Conservation (phyloP, 495 filamentous ascomycete genomes). For the Daldinia grandis region DNA sequence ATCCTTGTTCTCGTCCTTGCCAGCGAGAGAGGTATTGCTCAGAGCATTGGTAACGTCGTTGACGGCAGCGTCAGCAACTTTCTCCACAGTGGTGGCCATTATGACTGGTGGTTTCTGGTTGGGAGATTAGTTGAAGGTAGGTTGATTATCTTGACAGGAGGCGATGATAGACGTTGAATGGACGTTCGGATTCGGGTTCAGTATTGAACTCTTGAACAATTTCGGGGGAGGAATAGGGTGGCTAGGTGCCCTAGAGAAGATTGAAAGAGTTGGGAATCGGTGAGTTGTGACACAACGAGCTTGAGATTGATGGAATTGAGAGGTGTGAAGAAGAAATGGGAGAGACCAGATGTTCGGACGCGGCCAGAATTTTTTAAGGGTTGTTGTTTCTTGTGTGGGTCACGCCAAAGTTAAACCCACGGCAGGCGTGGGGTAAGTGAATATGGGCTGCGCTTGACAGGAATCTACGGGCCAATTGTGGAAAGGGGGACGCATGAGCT, state of each 20-base stretch:
- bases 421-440: conserved; percentile 43
- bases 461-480: conserved; percentile 23
- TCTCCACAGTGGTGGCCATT: conserved; percentile 71
- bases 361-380: conserved; percentile 59
- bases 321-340: conserved; percentile 57
- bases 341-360: conserved; percentile 49
- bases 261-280: conserved; percentile 50
- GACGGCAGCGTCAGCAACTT: conserved; percentile 68
- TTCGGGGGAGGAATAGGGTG: conserved; percentile 76
- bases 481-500: neutral
- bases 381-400: conserved; percentile 59
- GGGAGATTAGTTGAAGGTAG: conserved; percentile 50
- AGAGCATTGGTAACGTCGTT: conserved; percentile 87
- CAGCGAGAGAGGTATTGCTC: conserved; percentile 73
- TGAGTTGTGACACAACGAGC: conserved; percentile 50
- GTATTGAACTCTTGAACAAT: conserved; percentile 63
- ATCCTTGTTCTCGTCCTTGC: conserved; percentile 69
- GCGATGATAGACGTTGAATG: conserved; percentile 45
- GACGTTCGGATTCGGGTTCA: conserved; percentile 56
- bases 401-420: conserved; percentile 31
- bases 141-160: conserved; percentile 49
- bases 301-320: conserved; percentile 56
- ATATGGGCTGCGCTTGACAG: conserved; percentile 25
- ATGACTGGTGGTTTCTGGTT: conserved; percentile 51
- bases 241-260: conserved; percentile 87